Percentiles rank a stretch among this genome's conserved stretches.
These are phyloP conservation scores for Camellia oleifera DNA, from an alignment of 179 eudicot genomes.

Conservation along the genomic window DNA sequence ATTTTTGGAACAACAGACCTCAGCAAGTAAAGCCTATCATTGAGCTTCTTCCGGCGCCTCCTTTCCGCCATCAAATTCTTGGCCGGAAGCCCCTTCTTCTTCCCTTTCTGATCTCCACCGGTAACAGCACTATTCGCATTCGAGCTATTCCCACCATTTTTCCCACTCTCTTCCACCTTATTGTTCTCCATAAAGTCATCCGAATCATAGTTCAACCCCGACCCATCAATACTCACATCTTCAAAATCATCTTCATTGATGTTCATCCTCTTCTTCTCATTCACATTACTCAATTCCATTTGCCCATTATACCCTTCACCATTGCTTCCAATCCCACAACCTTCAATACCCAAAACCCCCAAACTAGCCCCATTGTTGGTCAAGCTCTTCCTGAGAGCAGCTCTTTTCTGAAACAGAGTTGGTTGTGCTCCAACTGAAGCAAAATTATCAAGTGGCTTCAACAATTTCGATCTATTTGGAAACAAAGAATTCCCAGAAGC, in stretches of 20 bases:
- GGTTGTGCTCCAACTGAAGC: constrained; percentile 74
- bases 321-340: constrained; percentile 13
- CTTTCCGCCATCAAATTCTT: constrained; percentile 97
- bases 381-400: constrained; percentile 73
- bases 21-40: constrained; percentile 90
- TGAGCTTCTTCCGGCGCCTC: constrained; percentile 89
- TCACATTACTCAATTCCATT: constrained; percentile 24
- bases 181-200: constrained; percentile 68
- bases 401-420: constrained; percentile 86
- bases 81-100: constrained; percentile 91
- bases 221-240: constrained; percentile 67
- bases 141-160: constrained; percentile 56
- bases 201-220: constrained; percentile 74
- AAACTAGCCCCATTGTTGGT: constrained; percentile 29
- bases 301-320: constrained; percentile 25
- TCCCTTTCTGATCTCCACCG: constrained; percentile 68
- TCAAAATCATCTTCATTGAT: constrained; percentile 49
- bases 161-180: constrained; percentile 37
- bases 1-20: constrained; percentile 97
- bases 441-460: constrained; percentile 78
- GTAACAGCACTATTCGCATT: constrained; percentile 53
- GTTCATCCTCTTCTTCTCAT: constrained; percentile 45
- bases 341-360: constrained; percentile 28
- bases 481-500: constrained; percentile 45
- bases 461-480: constrained; percentile 50